A percentile compares a stretch with the other conserved stretches of the same genome.
phyloP scores from a whole-genome alignment of 2,329 filamentous ascomycete species.

The Plectosphaerella plurivora region DNA sequence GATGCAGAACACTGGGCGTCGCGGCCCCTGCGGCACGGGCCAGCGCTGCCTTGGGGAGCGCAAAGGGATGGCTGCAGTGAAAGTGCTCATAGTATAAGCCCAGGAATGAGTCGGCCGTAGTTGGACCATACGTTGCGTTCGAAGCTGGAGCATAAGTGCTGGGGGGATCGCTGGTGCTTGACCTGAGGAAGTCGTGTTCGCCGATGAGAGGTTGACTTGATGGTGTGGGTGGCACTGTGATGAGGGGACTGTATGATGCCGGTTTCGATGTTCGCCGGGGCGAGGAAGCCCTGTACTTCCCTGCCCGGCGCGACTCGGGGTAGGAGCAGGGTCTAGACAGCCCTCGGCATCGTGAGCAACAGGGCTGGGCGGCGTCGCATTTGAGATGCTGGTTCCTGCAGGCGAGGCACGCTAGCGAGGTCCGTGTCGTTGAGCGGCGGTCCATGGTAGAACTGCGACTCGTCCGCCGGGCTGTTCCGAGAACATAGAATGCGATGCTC shows the following conservation, averaged over 20 bases:
- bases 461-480: neutral
- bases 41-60: slow-evolving; percentile 14
- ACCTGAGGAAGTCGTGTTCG: slow-evolving; percentile 4
- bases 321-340: slow-evolving; percentile 43
- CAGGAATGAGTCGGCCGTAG: slow-evolving; percentile 18
- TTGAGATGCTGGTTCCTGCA: slow-evolving; percentile 48
- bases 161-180: neutral
- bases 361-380: slow-evolving; percentile 46
- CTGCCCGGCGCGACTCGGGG: slow-evolving; percentile 45
- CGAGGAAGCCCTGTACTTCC: slow-evolving; percentile 23
- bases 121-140: neutral
- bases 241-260: slow-evolving; percentile 13
- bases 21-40: slow-evolving; percentile 4
- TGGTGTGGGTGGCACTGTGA: slow-evolving; percentile 3
- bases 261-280: slow-evolving; percentile 19
- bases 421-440: slow-evolving; percentile 12
- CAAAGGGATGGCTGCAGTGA: slow-evolving; percentile 25
- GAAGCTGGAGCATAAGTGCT: neutral
- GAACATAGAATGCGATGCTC: neutral
- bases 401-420: slow-evolving; percentile 41
- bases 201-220: slow-evolving; percentile 1
- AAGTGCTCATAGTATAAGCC: slow-evolving; percentile 29
- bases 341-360: slow-evolving; percentile 37
- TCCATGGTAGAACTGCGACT: neutral
- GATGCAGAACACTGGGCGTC: slow-evolving; percentile 7